Percentiles rank a stretch among this genome's conserved stretches.
phyloP scores from a whole-genome alignment of 1,139 yeast genomes.

The Arxiozyma heterogenica region DNA sequence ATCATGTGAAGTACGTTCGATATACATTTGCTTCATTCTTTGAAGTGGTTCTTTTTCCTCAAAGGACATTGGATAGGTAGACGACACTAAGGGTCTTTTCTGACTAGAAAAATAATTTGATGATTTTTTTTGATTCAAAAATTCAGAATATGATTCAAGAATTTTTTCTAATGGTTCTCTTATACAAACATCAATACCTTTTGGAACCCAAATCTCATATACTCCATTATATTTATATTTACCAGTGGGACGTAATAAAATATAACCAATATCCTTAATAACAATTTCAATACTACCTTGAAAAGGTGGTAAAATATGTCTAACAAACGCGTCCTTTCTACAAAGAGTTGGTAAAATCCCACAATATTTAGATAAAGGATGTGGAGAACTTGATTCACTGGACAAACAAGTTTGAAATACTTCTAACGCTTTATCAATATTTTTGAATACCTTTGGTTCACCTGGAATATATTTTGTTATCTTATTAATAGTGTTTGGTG shows the following conservation, averaged over 20 bases:
- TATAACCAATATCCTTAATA: conserved; percentile 56
- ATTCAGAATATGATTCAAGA: conserved; percentile 12
- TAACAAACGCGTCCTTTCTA: conserved; percentile 31
- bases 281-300: conserved; percentile 60
- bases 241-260: conserved; percentile 61
- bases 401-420: conserved; percentile 21
- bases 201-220: conserved; percentile 41
- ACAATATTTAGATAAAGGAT: conserved; percentile 31
- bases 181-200: conserved; percentile 37
- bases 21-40: conserved; percentile 22
- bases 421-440: conserved; percentile 26
- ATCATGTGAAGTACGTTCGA: not conserved
- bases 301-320: conserved; percentile 58
- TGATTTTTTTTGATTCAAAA: conserved; percentile 11
- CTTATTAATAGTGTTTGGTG: conserved; percentile 38
- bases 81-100: conserved; percentile 21
- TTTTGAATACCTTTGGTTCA: conserved; percentile 22
- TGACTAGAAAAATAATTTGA: conserved; percentile 13
- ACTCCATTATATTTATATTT: conserved; percentile 34
- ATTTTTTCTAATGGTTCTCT: conserved; percentile 32
- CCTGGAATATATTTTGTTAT: conserved; percentile 30
- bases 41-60: conserved; percentile 16
- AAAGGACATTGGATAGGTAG: conserved; percentile 21
- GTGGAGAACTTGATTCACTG: conserved; percentile 11
- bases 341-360: conserved; percentile 30